These are phyloP conservation scores for Hanseniaspora gamundiae DNA, from an alignment of 1,139 yeast genomes.

Conservation along the genomic window DNA sequence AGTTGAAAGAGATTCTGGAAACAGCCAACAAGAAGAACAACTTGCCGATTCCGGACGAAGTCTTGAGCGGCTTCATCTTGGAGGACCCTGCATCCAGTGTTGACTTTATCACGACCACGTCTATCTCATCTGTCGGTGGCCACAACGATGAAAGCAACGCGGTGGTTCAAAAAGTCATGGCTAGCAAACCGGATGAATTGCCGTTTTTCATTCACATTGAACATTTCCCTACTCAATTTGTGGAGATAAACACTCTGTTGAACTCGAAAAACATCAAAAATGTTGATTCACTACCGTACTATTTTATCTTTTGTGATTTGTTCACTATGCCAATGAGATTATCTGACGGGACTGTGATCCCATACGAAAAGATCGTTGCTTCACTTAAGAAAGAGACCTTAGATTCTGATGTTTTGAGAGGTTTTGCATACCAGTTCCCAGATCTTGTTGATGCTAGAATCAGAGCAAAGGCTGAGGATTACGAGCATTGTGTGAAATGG, in stretches of 20 bases:
- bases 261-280: conserved; percentile 53
- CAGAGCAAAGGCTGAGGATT: conserved; percentile 51
- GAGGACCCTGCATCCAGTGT: conserved; percentile 67
- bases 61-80: conserved; percentile 46
- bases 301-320: conserved; percentile 52
- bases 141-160: conserved; percentile 19
- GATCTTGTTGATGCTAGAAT: conserved; percentile 55
- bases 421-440: conserved; percentile 48
- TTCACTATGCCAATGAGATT: conserved; percentile 60
- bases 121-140: conserved; percentile 33
- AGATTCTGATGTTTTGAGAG: conserved; percentile 41
- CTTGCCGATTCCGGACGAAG: conserved; percentile 56
- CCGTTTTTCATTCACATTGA: conserved; percentile 74
- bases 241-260: conserved; percentile 54
- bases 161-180: conserved; percentile 22
- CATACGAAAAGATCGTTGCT: conserved; percentile 66
- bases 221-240: conserved; percentile 67
- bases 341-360: conserved; percentile 47
- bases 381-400: conserved; percentile 65
- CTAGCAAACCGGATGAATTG: conserved; percentile 34
- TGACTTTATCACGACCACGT: conserved; percentile 54
- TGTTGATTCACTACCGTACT: conserved; percentile 43
- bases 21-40: conserved; percentile 61
- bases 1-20: conserved; percentile 39
- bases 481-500: conserved; percentile 66